Evolutionary conservation across 2,329 filamentous ascomycete genomes (phyloP), one percentile per base, ranked within the genome.

Genomic region (Ceratocystis ficicola): DNA sequence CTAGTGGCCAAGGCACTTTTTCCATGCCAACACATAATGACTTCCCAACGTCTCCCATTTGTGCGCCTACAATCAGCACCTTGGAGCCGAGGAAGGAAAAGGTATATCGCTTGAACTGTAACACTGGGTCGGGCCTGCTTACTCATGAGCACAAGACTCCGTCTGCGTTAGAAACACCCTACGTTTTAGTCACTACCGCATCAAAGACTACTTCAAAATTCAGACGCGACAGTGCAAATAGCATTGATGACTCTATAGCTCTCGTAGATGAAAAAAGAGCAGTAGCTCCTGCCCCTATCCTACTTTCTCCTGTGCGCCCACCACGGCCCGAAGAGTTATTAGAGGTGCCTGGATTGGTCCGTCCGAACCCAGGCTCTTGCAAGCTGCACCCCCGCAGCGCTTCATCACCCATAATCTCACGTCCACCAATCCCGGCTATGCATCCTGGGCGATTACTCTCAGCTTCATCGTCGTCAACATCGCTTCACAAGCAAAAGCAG

Each of bases 361-460:
- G 44, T 7, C 65, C 65, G 4, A 30, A 8, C 5, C 22, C 50
- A 7, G 61, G 65, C 10, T 66, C 62, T 3, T 22, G 17, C 30
- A 67, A 67, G 55, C 44, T 67, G 15, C 65, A 67, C 41, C 65
- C 65, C 6, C 50, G 61, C 7, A 67, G 65, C 52, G 62, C 65
- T 3, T 52, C 48, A 30, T 62, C 62, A 7, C 65, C 65, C 8
- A 67, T 65, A 25, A 44, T 67, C 15, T 55, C 65, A n/a, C 55
- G 57, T 2, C 44, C 65, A 20, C 65, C 65, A 4, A 57, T 67
- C n/a, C 66, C 66, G 20, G 63, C 63, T 36, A 65, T 67, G 63
- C 66, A 67, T 61, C 66, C 66, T 12, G 66, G 66, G 2, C 63
- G 66, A 22, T 48, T 50, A 6, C 65, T 66, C 20, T 61, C 52